Evolutionary conservation across 441 rosid genomes (phyloP).

Genomic region (Gossypium aridum): DNA sequence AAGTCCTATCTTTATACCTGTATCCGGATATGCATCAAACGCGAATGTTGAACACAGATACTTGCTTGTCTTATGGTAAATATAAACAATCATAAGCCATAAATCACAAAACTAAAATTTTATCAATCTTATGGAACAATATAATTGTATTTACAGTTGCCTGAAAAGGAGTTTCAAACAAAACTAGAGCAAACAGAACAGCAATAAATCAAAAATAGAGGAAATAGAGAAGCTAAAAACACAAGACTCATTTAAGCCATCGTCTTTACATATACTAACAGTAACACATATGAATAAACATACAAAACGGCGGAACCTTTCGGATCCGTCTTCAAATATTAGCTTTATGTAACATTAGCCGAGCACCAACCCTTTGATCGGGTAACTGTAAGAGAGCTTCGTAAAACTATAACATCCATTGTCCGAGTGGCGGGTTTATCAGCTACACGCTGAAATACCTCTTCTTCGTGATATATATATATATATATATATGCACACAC

Average conservation of each 20-base stretch:
- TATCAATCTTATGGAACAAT: background rate
- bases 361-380: slow-evolving; percentile 19
- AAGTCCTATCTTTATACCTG: no score
- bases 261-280: slow-evolving; percentile 14
- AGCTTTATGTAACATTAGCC: slow-evolving; percentile 33
- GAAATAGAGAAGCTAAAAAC: background rate
- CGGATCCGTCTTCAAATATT: slow-evolving; percentile 33
- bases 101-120: background rate
- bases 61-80: background rate
- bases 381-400: slow-evolving; percentile 26
- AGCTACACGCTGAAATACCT: slow-evolving; percentile 31
- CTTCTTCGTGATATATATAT: slow-evolving; percentile 11
- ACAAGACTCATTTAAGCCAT: slow-evolving; percentile 14
- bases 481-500: background rate
- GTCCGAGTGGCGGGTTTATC: slow-evolving; percentile 17
- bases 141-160: slow-evolving; percentile 30
- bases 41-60: background rate
- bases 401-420: slow-evolving; percentile 21
- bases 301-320: slow-evolving; percentile 23
- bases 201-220: background rate
- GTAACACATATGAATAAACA: slow-evolving; percentile 19
- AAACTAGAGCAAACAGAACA: background rate
- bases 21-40: no score
- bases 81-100: background rate
- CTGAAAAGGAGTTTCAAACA: background rate